Base-by-base conservation (phyloP, 73 alveolate genomes). In the Durusdinium trenchii region DNA sequence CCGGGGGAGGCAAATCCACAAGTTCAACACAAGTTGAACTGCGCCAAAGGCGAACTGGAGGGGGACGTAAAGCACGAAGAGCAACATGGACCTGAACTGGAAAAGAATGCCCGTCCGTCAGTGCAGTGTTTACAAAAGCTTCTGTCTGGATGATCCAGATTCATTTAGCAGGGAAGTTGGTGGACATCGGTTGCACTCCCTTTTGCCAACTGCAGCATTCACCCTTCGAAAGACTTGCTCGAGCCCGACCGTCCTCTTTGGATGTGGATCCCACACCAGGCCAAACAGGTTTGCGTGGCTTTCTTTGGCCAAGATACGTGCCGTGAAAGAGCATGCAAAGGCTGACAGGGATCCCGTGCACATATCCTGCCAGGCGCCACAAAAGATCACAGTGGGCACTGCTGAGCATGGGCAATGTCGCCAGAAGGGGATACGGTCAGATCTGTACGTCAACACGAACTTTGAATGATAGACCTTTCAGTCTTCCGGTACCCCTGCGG, bases 11-110 rank as follows among this genome's bases (percentile, higher is more conserved):
- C 95, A 86, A 42, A 86, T 86, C 95, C 95, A 86, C 32, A 86
- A 67, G 61, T 86, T 86, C 47, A 86, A 45, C 26, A 86, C 95
- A 1, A 86, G 95, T 28, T 86, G 95, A 42, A 86, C 95, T 1
- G 95, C 95, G 28, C 95, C 95, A 61, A 86, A 86, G 82, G 95
- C 95, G 26, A 86, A 86, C 95, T 86, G 95, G 82, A 86, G 36
- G n/a, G 95, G 95, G 36, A 86, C 95, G 69, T 57, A 86, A 38
- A 40, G 50, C 30, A 86, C 61, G 61, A 86, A 86, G 81, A 86
- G 95, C 79, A 52, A 26, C 82, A 86, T 54, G n/a, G 95, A 86
- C 81, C 95, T 86, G 52, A 60, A 23, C 69, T 23, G 69, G 69
- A 23, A 16, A 38, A 78, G 73, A 48, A 20, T 9, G 64, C 20